Evolutionary conservation across 108 stramenopile species (phyloP).

Genomic region (Skeletonema marinoi): DNA sequence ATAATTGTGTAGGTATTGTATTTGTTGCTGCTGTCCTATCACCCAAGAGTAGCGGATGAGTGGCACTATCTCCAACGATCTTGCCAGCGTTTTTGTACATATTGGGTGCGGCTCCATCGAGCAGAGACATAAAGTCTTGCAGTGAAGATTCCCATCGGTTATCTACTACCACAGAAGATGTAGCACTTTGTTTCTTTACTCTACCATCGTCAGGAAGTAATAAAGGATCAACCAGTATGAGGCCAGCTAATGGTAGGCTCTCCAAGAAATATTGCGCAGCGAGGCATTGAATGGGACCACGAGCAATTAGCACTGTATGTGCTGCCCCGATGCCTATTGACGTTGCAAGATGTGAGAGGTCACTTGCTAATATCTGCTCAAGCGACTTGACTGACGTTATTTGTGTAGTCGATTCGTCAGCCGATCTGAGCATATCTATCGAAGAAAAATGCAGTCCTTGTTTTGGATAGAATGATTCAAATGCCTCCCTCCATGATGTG

Average conservation of each 20-base stretch:
- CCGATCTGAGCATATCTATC: not conserved
- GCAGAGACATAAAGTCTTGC: constrained; percentile 22
- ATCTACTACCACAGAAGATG: not conserved
- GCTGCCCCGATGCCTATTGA: constrained; percentile 13
- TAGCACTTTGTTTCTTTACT: not conserved
- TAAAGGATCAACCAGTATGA: constrained; percentile 47
- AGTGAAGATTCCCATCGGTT: constrained; percentile 27
- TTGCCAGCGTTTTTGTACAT: not conserved
- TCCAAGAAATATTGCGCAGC: constrained; percentile 51
- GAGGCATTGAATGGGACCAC: constrained; percentile 46
- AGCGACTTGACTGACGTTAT: not conserved
- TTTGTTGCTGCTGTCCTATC: not conserved
- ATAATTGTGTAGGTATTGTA: not conserved
- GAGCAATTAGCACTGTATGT: constrained; percentile 31
- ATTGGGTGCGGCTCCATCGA: constrained; percentile 2
- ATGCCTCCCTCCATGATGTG: not conserved
- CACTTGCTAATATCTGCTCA: not conserved
- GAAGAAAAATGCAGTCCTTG: constrained; percentile 5
- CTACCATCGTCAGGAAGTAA: constrained; percentile 44
- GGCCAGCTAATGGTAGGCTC: constrained; percentile 48
- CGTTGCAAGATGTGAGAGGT: not conserved
- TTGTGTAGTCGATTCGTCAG: not conserved
- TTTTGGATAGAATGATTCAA: not conserved
- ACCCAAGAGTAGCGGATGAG: not conserved
- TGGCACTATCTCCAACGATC: not conserved